Conservation (phyloP, 495 filamentous ascomycete species). For the Achaetomiella virescens region DNA sequence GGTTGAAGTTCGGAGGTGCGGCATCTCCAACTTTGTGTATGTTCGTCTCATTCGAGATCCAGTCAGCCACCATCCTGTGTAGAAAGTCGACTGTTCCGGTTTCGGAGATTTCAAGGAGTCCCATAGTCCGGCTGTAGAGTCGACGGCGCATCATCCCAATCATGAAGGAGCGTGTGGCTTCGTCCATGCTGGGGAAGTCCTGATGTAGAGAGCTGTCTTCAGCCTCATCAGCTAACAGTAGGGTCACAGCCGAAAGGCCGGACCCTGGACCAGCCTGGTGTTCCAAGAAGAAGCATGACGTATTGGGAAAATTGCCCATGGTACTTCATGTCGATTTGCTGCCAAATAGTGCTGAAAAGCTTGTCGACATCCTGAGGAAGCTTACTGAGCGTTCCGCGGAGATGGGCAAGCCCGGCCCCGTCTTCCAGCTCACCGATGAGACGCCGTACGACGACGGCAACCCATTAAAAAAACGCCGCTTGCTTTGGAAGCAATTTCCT, state of each 20-base stretch:
- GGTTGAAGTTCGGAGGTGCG: not conserved
- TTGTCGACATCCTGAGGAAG: constrained; percentile 23
- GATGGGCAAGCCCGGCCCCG: constrained; percentile 20
- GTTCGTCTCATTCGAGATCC: not conserved
- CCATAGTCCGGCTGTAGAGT: not conserved
- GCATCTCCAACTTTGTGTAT: not conserved
- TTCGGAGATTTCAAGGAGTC: not conserved
- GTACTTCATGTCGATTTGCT: constrained; percentile 22
- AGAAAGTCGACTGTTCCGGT: not conserved
- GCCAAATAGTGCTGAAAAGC: constrained; percentile 17
- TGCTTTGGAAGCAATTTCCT: constrained; percentile 17
- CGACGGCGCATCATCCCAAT: not conserved
- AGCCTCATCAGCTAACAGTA: constrained; percentile 28
- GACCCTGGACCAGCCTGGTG: not conserved
- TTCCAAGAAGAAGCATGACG: constrained; percentile 20
- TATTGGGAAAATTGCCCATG: constrained; percentile 21
- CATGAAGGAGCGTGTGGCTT: not conserved
- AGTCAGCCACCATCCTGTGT: not conserved
- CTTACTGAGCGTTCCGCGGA: constrained; percentile 13
- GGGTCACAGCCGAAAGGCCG: constrained; percentile 8
- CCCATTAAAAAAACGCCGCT: constrained; percentile 32
- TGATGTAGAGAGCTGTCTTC: not conserved
- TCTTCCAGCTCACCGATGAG: constrained; percentile 15
- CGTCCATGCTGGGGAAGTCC: not conserved
- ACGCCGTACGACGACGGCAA: constrained; percentile 23